phyloP scores from a whole-genome alignment of 2,329 filamentous ascomycete genomes.

The Raffaelea deltoideospora region DNA sequence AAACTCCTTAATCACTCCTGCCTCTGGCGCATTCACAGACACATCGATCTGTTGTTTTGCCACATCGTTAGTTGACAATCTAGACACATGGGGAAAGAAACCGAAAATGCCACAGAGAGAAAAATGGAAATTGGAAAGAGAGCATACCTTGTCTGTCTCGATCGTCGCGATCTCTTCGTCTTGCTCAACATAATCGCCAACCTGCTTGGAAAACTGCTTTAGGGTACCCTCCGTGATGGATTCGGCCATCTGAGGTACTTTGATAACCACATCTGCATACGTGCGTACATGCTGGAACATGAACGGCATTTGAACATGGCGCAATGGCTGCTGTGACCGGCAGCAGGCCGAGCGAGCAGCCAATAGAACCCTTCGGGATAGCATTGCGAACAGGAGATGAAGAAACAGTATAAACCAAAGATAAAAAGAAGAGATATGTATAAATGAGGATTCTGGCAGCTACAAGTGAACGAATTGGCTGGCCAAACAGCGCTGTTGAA shows the following conservation, averaged over 20 bases:
- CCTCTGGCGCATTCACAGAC: slow-evolving; percentile 82
- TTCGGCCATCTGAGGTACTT: slow-evolving; percentile 96
- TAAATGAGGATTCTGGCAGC: too few species aligned
- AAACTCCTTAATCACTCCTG: slow-evolving; percentile 83
- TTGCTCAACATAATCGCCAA: slow-evolving; percentile 86
- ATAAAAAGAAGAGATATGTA: too few species aligned
- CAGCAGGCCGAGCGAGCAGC: slow-evolving; percentile 15
- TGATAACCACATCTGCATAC: slow-evolving; percentile 71
- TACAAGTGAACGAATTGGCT: too few species aligned
- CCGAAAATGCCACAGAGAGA: background rate
- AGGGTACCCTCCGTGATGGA: slow-evolving; percentile 95
- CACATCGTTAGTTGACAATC: background rate
- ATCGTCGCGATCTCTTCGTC: slow-evolving; percentile 98
- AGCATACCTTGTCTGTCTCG: slow-evolving; percentile 84
- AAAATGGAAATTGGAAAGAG: background rate
- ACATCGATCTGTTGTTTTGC: slow-evolving; percentile 75
- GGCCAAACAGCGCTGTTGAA: too few species aligned
- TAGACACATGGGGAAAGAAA: background rate
- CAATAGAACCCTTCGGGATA: slow-evolving; percentile 21
- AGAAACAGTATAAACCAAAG: background rate
- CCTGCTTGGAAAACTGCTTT: slow-evolving; percentile 84
- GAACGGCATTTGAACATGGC: slow-evolving; percentile 28
- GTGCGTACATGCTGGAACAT: slow-evolving; percentile 42
- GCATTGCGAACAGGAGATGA: slow-evolving; percentile 17
- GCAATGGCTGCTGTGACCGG: slow-evolving; percentile 25